Evolutionary conservation across 805 yeast genomes (phyloP).

Genomic region (Yamadazyma paraphyllophila): DNA sequence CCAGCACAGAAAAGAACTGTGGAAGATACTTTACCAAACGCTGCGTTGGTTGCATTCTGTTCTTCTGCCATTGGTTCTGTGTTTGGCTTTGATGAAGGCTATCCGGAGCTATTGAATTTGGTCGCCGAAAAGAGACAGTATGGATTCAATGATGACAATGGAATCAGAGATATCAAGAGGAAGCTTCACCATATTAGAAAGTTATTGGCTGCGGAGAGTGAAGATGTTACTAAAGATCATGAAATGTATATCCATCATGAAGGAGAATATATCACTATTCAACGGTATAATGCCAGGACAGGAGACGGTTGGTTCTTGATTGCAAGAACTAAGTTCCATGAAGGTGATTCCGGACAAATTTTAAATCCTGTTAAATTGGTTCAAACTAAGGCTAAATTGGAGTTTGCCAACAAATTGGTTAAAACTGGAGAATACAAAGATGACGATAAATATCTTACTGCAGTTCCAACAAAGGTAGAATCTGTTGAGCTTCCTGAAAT

Average conservation of each 20-base stretch:
- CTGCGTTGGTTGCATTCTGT: slow-evolving; percentile 90
- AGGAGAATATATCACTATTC: slow-evolving; percentile 88
- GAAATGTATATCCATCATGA: slow-evolving; percentile 95
- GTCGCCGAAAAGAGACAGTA: slow-evolving; percentile 74
- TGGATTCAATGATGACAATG: slow-evolving; percentile 43
- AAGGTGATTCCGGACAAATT: slow-evolving; percentile 45
- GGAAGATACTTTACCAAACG: slow-evolving; percentile 92
- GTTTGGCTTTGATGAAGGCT: slow-evolving; percentile 91
- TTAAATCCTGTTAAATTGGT: slow-evolving; percentile 56
- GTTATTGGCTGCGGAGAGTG: slow-evolving; percentile 52
- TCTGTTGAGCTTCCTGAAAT: slow-evolving; percentile 52
- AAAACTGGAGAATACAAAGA: slow-evolving; percentile 49
- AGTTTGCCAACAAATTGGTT: slow-evolving; percentile 57
- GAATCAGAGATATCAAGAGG: slow-evolving; percentile 74
- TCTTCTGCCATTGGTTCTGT: slow-evolving; percentile 93
- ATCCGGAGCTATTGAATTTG: slow-evolving; percentile 75
- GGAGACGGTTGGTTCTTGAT: slow-evolving; percentile 88
- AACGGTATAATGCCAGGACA: slow-evolving; percentile 75
- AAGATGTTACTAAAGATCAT: slow-evolving; percentile 55
- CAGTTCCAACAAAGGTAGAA: slow-evolving; percentile 64
- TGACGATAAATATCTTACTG: slow-evolving; percentile 44
- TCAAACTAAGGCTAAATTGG: slow-evolving; percentile 58
- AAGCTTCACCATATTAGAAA: slow-evolving; percentile 57
- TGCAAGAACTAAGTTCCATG: slow-evolving; percentile 76
- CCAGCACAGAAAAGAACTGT: slow-evolving; percentile 88